Percentiles rank a stretch among this genome's conserved stretches.
Conservation (phyloP, 2,329 filamentous ascomycete genomes). For the Alternaria arbusti region DNA sequence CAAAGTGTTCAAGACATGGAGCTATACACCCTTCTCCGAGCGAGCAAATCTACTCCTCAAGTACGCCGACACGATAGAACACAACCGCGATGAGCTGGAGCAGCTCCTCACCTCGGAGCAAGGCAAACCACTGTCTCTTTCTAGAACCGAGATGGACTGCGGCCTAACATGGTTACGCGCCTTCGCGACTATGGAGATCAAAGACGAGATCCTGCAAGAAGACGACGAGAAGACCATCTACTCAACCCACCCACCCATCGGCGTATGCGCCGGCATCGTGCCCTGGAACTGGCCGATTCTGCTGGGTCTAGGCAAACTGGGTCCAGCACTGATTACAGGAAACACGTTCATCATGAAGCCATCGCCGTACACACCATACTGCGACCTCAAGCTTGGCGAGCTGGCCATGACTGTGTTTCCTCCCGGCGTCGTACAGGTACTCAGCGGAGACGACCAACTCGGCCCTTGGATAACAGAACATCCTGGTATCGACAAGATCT, state of each 20-base stretch:
- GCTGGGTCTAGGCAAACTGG: constrained; percentile 59
- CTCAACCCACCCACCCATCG: constrained; percentile 53
- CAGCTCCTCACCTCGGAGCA: constrained; percentile 32
- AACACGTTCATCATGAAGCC: constrained; percentile 64
- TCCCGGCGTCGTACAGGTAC: constrained; percentile 65
- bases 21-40: constrained; percentile 23
- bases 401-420: constrained; percentile 64
- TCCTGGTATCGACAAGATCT: constrained; percentile 66
- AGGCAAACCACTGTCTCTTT: constrained; percentile 31
- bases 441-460: constrained; percentile 66
- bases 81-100: constrained; percentile 24
- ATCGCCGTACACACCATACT: constrained; percentile 64
- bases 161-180: constrained; percentile 38
- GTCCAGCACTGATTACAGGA: constrained; percentile 63
- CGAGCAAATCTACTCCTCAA: constrained; percentile 23
- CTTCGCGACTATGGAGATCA: constrained; percentile 35
- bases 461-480: constrained; percentile 66
- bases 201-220: constrained; percentile 46
- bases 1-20: constrained; percentile 55
- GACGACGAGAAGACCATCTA: constrained; percentile 54
- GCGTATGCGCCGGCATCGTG: constrained; percentile 50
- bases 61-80: constrained; percentile 30
- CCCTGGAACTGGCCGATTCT: constrained; percentile 53
- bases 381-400: constrained; percentile 64
- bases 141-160: constrained; percentile 21